Conservation (phyloP, 306 rosid species). For the Alnus rubra region DNA sequence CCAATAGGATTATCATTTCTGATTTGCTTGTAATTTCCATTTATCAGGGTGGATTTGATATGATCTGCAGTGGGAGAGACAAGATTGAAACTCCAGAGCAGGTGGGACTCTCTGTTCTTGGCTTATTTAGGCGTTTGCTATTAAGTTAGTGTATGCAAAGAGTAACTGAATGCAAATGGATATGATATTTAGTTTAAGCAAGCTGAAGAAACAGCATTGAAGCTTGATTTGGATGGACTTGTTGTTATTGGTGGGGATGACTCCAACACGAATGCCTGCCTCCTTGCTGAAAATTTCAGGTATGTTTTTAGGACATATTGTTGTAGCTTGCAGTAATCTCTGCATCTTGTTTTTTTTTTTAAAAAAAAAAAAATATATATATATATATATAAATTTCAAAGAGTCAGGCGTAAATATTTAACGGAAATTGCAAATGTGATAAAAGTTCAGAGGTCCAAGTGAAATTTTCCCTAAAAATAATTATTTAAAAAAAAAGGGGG, state of each 20-base stretch:
- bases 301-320: slow-evolving; percentile 22
- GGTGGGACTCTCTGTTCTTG: slow-evolving; percentile 46
- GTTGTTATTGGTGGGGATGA: slow-evolving; percentile 99
- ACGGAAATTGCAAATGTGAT: too few relatives aligned
- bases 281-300: slow-evolving; percentile 98
- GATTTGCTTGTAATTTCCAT: slow-evolving; percentile 12
- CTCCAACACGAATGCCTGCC: slow-evolving; percentile 98
- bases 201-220: slow-evolving; percentile 83
- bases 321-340: slow-evolving; percentile 4
- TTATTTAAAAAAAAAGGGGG: too few relatives aligned
- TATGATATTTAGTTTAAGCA: slow-evolving; percentile 69
- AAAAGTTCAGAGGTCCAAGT: too few relatives aligned
- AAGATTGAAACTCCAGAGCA: slow-evolving; percentile 99
- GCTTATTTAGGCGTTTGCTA: slow-evolving; percentile 1
- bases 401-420: too few relatives aligned
- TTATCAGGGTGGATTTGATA: slow-evolving; percentile 96
- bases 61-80: slow-evolving; percentile 99
- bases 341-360: slow-evolving; percentile 1
- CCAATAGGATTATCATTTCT: slow-evolving; percentile 12
- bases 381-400: too few relatives aligned
- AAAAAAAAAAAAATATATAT: too few relatives aligned
- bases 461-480: too few relatives aligned
- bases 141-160: slow-evolving; percentile 8
- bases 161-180: slow-evolving; percentile 32
- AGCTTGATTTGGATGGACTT: slow-evolving; percentile 96